Evolutionary conservation across 2,329 filamentous ascomycete species (phyloP).

Genomic region (Macrophomina phaseolina): DNA sequence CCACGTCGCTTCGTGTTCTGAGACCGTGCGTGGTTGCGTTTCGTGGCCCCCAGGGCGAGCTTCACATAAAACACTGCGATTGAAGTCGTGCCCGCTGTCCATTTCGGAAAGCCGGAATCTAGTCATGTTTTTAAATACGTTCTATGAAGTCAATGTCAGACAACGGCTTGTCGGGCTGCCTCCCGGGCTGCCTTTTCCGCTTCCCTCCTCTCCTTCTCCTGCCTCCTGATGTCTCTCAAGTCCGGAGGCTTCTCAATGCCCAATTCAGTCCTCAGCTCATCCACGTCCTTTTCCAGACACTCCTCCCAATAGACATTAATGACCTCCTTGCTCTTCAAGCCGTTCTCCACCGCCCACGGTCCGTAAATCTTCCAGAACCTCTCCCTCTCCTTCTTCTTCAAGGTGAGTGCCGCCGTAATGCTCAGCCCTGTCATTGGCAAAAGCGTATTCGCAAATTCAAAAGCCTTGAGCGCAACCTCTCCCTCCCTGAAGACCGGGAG

Average conservation of each 20-base stretch:
- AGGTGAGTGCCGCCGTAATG: slow-evolving; percentile 70
- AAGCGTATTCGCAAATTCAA: slow-evolving; percentile 94
- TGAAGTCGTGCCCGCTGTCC: background rate
- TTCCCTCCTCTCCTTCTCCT: slow-evolving; percentile 71
- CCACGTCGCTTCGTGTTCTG: background rate
- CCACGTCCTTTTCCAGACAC: slow-evolving; percentile 82
- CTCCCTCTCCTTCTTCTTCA: slow-evolving; percentile 68
- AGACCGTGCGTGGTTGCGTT: slow-evolving; percentile 3
- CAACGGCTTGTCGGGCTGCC: slow-evolving; percentile 6
- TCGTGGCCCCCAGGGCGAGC: background rate
- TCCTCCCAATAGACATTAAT: slow-evolving; percentile 99
- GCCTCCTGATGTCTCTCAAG: slow-evolving; percentile 75
- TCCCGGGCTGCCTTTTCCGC: slow-evolving; percentile 61
- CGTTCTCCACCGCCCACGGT: slow-evolving; percentile 90
- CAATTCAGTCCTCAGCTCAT: slow-evolving; percentile 73
- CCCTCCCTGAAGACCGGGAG: slow-evolving; percentile 92
- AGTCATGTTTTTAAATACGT: background rate
- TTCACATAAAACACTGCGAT: background rate
- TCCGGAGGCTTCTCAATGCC: slow-evolving; percentile 90
- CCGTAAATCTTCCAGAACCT: slow-evolving; percentile 77
- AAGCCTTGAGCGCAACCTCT: slow-evolving; percentile 95
- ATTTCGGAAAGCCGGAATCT: background rate
- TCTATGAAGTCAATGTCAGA: slow-evolving; percentile 6
- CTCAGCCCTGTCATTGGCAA: slow-evolving; percentile 94
- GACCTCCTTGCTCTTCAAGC: slow-evolving; percentile 74